Conservation (phyloP, 2,329 filamentous ascomycete species). For the Didymosphaeria variabile region DNA sequence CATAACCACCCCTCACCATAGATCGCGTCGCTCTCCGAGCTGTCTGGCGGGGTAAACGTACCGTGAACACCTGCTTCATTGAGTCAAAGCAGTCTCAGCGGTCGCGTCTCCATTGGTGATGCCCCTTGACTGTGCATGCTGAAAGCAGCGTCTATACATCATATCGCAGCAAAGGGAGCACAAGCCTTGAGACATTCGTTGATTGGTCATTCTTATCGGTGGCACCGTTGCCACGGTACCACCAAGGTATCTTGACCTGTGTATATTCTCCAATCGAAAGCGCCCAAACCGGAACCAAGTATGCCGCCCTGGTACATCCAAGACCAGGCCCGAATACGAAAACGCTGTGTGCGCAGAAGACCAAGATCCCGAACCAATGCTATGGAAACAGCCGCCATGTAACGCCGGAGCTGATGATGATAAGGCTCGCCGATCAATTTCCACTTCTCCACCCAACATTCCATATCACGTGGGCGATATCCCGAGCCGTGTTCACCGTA, state of each 20-base stretch:
- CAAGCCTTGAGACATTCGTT: not conserved
- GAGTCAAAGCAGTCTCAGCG: not conserved
- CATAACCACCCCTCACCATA: not conserved
- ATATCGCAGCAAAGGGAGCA: not conserved
- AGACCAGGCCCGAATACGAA: not conserved
- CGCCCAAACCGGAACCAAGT: not conserved
- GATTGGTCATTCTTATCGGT: not conserved
- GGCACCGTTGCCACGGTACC: not conserved
- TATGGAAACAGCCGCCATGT: slow-evolving; percentile 13
- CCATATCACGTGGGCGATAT: slow-evolving; percentile 73
- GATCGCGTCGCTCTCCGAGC: not conserved
- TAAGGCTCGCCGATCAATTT: slow-evolving; percentile 42
- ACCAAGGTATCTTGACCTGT: not conserved
- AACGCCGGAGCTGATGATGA: slow-evolving; percentile 27
- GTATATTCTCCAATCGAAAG: not conserved
- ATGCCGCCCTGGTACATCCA: not conserved
- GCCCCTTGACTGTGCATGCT: not conserved
- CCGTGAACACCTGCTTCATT: not conserved
- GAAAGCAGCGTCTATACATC: not conserved
- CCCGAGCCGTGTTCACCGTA: slow-evolving; percentile 72
- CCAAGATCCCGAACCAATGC: not conserved
- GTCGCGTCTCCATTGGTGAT: too few species aligned
- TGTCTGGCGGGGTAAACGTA: not conserved
- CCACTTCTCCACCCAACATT: slow-evolving; percentile 67
- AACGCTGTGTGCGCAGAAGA: slow-evolving; percentile 11